Conservation (phyloP, 768 basidiomycete species). For the Podaxis carcinomalis region DNA sequence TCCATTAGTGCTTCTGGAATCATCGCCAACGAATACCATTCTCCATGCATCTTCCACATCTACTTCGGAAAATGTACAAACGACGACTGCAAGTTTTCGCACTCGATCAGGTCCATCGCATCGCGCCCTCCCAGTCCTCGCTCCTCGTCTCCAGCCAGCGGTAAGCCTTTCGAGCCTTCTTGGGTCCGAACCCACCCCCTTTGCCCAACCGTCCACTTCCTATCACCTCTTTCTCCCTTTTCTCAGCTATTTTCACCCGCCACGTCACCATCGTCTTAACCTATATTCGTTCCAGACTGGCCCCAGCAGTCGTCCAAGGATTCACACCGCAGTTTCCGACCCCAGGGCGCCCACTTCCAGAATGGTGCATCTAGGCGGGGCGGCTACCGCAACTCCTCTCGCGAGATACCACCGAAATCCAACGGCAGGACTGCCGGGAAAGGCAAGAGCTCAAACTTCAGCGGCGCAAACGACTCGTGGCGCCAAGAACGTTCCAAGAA, state of each 20-base stretch:
- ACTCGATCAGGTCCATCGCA: conserved; percentile 1
- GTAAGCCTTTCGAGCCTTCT: neutral
- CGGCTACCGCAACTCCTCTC: neutral
- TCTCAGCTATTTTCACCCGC: neutral
- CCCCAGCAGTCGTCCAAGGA: neutral
- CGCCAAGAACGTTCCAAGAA: neutral
- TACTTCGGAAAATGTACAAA: conserved; percentile 9
- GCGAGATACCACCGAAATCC: neutral
- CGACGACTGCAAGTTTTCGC: conserved; percentile 6
- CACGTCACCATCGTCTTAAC: neutral
- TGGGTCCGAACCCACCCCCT: neutral
- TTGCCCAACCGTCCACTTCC: neutral
- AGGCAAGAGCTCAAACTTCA: neutral
- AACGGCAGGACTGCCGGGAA: neutral
- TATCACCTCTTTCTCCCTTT: neutral
- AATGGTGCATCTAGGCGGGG: neutral
- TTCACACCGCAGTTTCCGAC: neutral
- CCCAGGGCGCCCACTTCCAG: neutral
- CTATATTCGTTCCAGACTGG: neutral
- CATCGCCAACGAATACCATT: neutral
- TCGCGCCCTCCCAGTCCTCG: neutral
- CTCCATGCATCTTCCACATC: conserved; percentile 7
- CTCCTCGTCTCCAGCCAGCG: neutral
- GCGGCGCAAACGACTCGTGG: too few relatives aligned
- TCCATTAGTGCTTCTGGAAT: neutral